Evolutionary conservation across 441 rosid species (phyloP), one percentile per base, ranked within the genome.

Genomic region (Lepidium campestre): DNA sequence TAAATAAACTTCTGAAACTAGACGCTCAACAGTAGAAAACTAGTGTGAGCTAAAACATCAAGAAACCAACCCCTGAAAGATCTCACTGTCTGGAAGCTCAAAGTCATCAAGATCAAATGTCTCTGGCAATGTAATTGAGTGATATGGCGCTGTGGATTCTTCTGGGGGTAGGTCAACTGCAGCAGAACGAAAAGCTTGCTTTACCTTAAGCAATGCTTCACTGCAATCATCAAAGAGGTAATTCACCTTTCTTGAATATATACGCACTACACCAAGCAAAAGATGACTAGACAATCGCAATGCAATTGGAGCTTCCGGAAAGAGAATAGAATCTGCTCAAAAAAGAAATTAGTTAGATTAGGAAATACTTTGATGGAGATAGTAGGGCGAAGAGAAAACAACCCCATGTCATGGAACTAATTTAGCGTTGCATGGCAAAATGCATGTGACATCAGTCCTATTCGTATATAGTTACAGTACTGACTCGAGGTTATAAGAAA

Each of bases 151-250:
- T 60, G 95, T 90, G 5, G 99, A 92, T 81, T 95, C 99, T 77
- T 95, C 99, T 7, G 98, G 98, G 1, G 98, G 98, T 68, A 95
- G 79, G 83, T 95, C 99, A 80, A 95, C 99, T 12, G 96, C 96
- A 73, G 93, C 81, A 71, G 99, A 92, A 62, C 98, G 97, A 77
- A 95, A 95, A 72, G 99, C 99, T 80, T 95, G 99, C 84, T 92
- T 95, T 70, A 95, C 70, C 86, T 95, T 92, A 32, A 92, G 93
- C 83, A 95, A 82, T 75, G 99, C 97, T 77, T 95, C 99, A 53
- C 98, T 95, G 86, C 99, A 95, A 78, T 95, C 99, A 79, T 95
- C 99, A n/a, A 95, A 95, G 72, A 95, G 99, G 84, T 95, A 95
- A 83, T 80, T 85, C 73, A 95, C 99, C 90, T 95, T 95, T 76